Evolutionary conservation across 257 asterid genomes (phyloP), one percentile per base, ranked within the genome.

Genomic region (Solanum corneliomulleri): DNA sequence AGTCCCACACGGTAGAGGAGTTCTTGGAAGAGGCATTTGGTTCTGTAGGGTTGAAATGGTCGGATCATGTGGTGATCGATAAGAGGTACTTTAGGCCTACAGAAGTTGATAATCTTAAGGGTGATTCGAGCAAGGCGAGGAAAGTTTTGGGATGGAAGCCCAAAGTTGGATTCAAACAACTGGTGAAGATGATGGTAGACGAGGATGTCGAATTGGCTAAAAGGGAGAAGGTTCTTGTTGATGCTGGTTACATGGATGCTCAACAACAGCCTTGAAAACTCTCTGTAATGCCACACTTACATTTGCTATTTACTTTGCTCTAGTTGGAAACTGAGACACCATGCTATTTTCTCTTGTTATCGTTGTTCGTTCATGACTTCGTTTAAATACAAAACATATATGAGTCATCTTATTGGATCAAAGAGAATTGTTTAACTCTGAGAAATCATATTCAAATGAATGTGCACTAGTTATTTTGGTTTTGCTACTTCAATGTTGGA

Each of bases 111-210:
- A 95, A 95, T 78, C 89, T 97, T 71, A 93, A 94, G 85, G 99
- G 99, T 13, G 98, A 95, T 33, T 94, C 99, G 1, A 90, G 93
- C 42, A 95, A 95, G 92, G 99, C 99, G 2, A 95, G 92, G 91
- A 92, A 83, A 37, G 95, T 93, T 42, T 82, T 97, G 88, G 98
- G 98, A 6, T 95, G 99, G 99, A 95, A 93, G 86, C 98, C 99
- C 1, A 93, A 89, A 81, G 97, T 97, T 0, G 99, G 99, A 62
- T 95, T 95, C 60, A 93, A 93, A 92, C 91, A 95, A 93, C 90
- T 97, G 88, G 99, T 95, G 89, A 94, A 91, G 95, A 97, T 97
- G 99, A 97, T 97, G 99, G 97, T 97, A 33, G 99, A 95, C 88
- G 99, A 95, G 86, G 99, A 97, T 86, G 58, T 97, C 27, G 99